A percentile compares a stretch with the other conserved stretches of the same genome.
Conservation (phyloP, 768 basidiomycete genomes). For the Thelephora aurantiotincta region DNA sequence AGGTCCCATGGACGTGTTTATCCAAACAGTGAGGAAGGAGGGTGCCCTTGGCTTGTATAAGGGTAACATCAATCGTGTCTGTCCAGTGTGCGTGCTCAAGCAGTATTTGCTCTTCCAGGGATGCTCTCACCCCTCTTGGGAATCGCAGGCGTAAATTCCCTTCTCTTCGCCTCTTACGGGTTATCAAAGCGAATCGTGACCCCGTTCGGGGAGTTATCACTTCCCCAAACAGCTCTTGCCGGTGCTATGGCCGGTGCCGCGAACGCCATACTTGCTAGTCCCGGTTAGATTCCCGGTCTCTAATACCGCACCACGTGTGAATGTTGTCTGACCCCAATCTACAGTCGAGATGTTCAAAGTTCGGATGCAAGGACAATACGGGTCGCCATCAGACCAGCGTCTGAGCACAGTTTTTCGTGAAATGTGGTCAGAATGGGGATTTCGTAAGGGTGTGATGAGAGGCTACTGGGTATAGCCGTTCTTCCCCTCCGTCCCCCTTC, state of each 20-base stretch:
- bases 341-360: constrained; percentile 98
- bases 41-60: constrained; percentile 93
- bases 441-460: constrained; percentile 82
- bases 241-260: constrained; percentile 88
- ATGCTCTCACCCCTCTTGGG: constrained; percentile 88
- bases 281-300: constrained; percentile 31
- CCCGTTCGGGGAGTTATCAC: constrained; percentile 73
- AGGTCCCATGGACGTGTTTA: constrained; percentile 86
- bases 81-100: neutral
- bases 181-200: constrained; percentile 70
- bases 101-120: constrained; percentile 28
- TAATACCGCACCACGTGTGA: neutral
- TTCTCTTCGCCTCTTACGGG: constrained; percentile 88
- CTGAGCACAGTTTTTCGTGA: constrained; percentile 59
- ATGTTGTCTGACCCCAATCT: constrained; percentile 3
- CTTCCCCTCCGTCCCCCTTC: neutral
- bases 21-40: constrained; percentile 71
- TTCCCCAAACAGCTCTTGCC: constrained; percentile 69
- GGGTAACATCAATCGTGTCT: constrained; percentile 30
- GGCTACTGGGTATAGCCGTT: constrained; percentile 75
- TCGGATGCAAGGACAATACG: constrained; percentile 94
- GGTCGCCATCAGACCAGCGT: constrained; percentile 62
- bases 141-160: constrained; percentile 90
- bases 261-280: constrained; percentile 84
- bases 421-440: constrained; percentile 82